phyloP scores from a whole-genome alignment of 2,329 filamentous ascomycete genomes.

The Colletotrichum sp. region DNA sequence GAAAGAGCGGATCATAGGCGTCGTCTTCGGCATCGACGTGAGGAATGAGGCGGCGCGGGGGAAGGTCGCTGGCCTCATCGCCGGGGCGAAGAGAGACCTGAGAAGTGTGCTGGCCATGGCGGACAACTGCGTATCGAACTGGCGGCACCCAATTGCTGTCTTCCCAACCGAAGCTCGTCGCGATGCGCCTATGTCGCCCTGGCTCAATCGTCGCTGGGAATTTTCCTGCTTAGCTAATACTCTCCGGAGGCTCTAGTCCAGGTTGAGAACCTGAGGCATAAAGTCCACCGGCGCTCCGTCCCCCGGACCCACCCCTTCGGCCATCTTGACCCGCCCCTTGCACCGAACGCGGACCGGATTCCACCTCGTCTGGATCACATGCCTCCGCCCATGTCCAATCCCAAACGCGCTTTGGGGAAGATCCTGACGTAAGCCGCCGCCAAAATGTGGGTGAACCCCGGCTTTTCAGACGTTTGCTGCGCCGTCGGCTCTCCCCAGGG shows the following conservation, averaged over 20 bases:
- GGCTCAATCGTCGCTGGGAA: not conserved
- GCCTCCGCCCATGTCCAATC: not conserved
- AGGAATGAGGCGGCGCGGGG: constrained; percentile 17
- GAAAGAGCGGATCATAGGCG: constrained; percentile 49
- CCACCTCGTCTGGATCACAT: constrained; percentile 4
- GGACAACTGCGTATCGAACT: not conserved
- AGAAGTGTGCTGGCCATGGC: constrained; percentile 39
- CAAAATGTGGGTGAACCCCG: not conserved
- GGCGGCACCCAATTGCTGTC: constrained; percentile 7
- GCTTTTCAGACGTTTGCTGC: not conserved
- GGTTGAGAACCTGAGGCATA: not conserved
- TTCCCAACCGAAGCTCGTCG: not conserved
- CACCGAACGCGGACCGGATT: constrained; percentile 2
- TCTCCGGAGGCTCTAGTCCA: not conserved
- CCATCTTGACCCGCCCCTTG: not conserved
- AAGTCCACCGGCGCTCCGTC: not conserved
- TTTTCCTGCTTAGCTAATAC: constrained; percentile 13
- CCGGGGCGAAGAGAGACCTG: constrained; percentile 35
- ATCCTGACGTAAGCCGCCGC: constrained; percentile 18
- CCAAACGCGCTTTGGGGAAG: not conserved
- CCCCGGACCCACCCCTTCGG: constrained; percentile 14
- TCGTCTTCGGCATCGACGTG: constrained; percentile 14
- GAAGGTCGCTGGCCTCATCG: constrained; percentile 27
- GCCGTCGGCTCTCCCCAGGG: constrained; percentile 9
- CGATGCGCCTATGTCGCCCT: not conserved